Conservation (phyloP, 306 rosid species). For the Hippophae rhamnoides region DNA sequence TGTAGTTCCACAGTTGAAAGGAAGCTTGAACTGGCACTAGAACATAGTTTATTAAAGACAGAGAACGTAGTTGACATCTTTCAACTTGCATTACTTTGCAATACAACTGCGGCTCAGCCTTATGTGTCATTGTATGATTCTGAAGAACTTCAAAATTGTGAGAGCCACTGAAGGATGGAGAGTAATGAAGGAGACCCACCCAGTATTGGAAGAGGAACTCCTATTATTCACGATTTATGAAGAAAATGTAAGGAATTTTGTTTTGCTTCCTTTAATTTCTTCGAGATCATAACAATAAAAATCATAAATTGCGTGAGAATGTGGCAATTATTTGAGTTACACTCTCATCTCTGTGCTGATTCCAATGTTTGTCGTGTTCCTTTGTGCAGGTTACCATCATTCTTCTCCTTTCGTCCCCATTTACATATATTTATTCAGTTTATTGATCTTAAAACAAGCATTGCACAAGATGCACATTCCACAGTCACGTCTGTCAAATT, state of each 20-base stretch:
- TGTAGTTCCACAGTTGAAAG: slow-evolving; percentile 65
- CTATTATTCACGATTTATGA: slow-evolving; percentile 38
- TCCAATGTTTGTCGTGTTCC: slow-evolving; percentile 61
- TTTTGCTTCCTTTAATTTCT: background rate
- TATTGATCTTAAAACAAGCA: no score
- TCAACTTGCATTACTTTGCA: slow-evolving; percentile 75
- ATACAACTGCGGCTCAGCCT: slow-evolving; percentile 69
- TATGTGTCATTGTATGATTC: slow-evolving; percentile 60
- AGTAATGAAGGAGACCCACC: slow-evolving; percentile 66
- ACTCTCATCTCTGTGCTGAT: slow-evolving; percentile 69
- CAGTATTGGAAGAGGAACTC: slow-evolving; percentile 51
- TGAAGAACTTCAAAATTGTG: slow-evolving; percentile 45
- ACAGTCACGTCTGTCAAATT: no score
- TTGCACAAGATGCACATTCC: no score
- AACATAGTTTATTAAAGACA: slow-evolving; percentile 34
- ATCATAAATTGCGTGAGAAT: slow-evolving; percentile 32
- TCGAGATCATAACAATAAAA: no score
- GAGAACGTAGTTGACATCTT: slow-evolving; percentile 67
- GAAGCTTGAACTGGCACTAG: slow-evolving; percentile 50
- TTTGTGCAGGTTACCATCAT: slow-evolving; percentile 54
- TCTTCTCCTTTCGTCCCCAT: background rate
- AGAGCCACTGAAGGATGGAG: slow-evolving; percentile 67
- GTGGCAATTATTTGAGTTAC: slow-evolving; percentile 90
- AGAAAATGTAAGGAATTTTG: slow-evolving; percentile 43
- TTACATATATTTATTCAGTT: no score